Evolutionary conservation across 2,329 filamentous ascomycete species (phyloP).

Genomic region (Neofusicoccum umdonicola): DNA sequence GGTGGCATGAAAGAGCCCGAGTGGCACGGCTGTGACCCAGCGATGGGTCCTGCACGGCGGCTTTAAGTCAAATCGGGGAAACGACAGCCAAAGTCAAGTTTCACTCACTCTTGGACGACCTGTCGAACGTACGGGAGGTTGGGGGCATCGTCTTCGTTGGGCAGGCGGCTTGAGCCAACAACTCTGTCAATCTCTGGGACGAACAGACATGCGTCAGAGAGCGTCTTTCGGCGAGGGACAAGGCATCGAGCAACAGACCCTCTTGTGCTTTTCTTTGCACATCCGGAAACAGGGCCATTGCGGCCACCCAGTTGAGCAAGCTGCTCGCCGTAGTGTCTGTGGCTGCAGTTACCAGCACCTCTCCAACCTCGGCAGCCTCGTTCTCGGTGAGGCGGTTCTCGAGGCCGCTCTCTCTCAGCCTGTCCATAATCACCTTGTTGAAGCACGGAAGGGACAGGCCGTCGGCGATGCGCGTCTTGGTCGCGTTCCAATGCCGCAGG

Average conservation of each 20-base stretch:
- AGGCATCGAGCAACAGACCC: neutral
- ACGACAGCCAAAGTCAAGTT: neutral
- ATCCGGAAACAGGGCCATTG: conserved; percentile 28
- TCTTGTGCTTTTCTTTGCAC: conserved; percentile 30
- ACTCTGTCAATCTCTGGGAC: conserved; percentile 20
- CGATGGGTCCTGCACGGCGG: conserved; percentile 11
- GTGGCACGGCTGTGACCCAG: conserved; percentile 18
- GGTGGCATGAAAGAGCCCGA: conserved; percentile 35
- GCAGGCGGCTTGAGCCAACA: conserved; percentile 19
- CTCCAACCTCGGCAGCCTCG: neutral
- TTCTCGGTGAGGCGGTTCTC: neutral
- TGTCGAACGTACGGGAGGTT: conserved; percentile 16
- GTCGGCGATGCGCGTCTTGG: neutral
- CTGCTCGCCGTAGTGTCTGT: conserved; percentile 21
- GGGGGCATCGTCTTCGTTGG: conserved; percentile 17
- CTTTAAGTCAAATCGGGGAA: conserved; percentile 22
- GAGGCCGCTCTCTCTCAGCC: neutral
- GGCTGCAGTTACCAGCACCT: neutral
- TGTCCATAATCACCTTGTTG: neutral
- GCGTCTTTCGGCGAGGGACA: too few species aligned
- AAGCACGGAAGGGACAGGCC: neutral
- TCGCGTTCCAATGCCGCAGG: conserved; percentile 23
- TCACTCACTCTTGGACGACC: conserved; percentile 19
- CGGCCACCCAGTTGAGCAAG: conserved; percentile 34
- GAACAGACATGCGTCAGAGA: too few species aligned